Conservation (phyloP, 768 basidiomycete genomes). For the Zangia roseola region DNA sequence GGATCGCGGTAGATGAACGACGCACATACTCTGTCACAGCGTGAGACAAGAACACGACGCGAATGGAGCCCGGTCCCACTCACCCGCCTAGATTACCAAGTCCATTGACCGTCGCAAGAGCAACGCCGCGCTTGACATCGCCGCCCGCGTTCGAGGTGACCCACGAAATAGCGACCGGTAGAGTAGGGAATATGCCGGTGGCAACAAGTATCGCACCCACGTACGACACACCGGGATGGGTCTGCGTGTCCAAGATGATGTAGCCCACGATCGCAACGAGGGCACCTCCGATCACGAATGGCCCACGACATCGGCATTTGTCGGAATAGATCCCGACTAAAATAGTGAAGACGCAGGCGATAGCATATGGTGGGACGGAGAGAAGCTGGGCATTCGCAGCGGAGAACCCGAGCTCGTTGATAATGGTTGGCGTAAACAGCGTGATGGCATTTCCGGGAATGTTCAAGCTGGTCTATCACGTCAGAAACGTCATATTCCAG, state of each 20-base stretch:
- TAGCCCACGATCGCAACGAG: slow-evolving; percentile 45
- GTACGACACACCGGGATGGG: slow-evolving; percentile 27
- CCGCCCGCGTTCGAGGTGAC: slow-evolving; percentile 50
- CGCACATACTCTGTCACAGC: slow-evolving; percentile 27
- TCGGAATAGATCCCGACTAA: slow-evolving; percentile 40
- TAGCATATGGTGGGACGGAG: slow-evolving; percentile 43
- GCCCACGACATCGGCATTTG: slow-evolving; percentile 40
- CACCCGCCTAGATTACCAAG: slow-evolving; percentile 50
- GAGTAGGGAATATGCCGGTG: slow-evolving; percentile 46
- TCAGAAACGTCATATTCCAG: slow-evolving; percentile 4
- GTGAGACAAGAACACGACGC: too few relatives aligned
- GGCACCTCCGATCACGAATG: slow-evolving; percentile 40
- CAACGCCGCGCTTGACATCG: slow-evolving; percentile 47
- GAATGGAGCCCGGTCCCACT: neutral
- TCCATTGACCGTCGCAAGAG: slow-evolving; percentile 48
- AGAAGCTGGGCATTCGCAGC: slow-evolving; percentile 47
- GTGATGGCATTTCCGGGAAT: slow-evolving; percentile 43
- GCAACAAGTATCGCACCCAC: slow-evolving; percentile 47
- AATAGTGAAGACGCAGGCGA: slow-evolving; percentile 42
- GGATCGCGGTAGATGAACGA: slow-evolving; percentile 35
- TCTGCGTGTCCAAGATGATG: slow-evolving; percentile 38
- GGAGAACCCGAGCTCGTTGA: slow-evolving; percentile 43
- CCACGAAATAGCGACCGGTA: slow-evolving; percentile 47
- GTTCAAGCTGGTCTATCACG: slow-evolving; percentile 27
- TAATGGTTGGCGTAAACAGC: slow-evolving; percentile 45